Evolutionary conservation across 148 eudicot species (phyloP).

Genomic region (Camellia lanceoleosa): DNA sequence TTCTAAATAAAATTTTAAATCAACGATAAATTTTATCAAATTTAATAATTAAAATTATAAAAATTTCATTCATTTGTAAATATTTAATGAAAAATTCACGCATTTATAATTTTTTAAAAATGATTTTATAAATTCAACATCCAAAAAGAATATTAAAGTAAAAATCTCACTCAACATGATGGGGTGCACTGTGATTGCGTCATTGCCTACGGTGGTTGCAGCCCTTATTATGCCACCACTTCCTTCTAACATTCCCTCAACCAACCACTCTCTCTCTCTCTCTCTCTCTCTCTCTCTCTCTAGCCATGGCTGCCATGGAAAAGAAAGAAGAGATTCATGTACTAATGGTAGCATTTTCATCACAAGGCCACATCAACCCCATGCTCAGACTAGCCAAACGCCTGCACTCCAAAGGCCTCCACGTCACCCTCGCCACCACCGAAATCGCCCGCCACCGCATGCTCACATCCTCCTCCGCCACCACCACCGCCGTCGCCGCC

Average conservation of each 20-base stretch:
- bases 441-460: slow-evolving; percentile 27
- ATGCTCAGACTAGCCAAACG: slow-evolving; percentile 43
- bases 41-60: too few species aligned
- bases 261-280: not conserved
- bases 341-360: slow-evolving; percentile 40
- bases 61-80: too few species aligned
- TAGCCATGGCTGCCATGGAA: slow-evolving; percentile 9
- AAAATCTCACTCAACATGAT: too few species aligned
- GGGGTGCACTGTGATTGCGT: too few species aligned
- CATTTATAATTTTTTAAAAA: too few species aligned
- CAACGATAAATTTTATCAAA: too few species aligned
- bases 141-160: too few species aligned
- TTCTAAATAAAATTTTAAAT: too few species aligned
- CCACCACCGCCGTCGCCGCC: slow-evolving; percentile 5
- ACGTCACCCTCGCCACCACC: slow-evolving; percentile 39
- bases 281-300: not conserved
- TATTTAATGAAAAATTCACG: too few species aligned
- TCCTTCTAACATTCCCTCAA: too few species aligned
- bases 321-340: slow-evolving; percentile 23
- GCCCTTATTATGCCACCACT: not conserved
- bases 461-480: not conserved
- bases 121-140: too few species aligned
- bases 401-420: slow-evolving; percentile 36
- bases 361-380: slow-evolving; percentile 61
- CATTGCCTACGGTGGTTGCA: too few species aligned